Base-by-base conservation (phyloP, 2,329 filamentous ascomycete species). In the Claviceps capensis region DNA sequence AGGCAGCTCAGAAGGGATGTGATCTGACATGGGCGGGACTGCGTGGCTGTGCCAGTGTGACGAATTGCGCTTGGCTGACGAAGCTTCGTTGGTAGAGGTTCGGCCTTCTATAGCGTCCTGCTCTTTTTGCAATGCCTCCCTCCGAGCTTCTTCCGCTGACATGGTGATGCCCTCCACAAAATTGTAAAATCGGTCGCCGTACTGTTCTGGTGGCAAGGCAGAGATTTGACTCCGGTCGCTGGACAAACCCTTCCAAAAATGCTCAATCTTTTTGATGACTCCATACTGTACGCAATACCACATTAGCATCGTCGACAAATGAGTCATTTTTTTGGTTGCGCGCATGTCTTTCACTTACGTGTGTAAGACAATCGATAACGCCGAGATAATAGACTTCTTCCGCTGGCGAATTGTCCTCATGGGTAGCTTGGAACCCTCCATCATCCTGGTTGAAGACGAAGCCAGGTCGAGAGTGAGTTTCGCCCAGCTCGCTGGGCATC, bases 381-480 rank as follows among this genome's bases (percentile, higher is more conserved):
- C 93, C 94, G 7, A 98, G 80, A 65, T 98, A 98, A 69, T 98
- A 98, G 43, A 98, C 89, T 69, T 95, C 88, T 51, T 96, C 88
- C 2, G 85, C 90, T 1, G 86, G 81, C 16, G 74, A 72, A 56
- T 95, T 85, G 67, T 95, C 83, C 67, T 96, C 89, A 63, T 96
- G 89, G 1, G 93, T 97, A 13, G 93, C 91, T 59, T 84, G 78
- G 68, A 96, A 89, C 3, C 93, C 93, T 48, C 93, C 93, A 63
- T 97, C 91, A 59, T 97, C 91, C 53, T 84, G 82, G 65, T 95
- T 96, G 67, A 97, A 98, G 58, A 91, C 82, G 58, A 89, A 85
- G 50, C 80, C 78, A 19, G 73, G 70, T 45, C 85, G 83, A 59
- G 78, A 82, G 56, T 85, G 78, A 55, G 84, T 82, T 61, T 88